Percentiles rank a stretch among this genome's conserved stretches.
Evolutionary conservation across 306 rosid species (phyloP).

Genomic region (Mimosa bimucronata): DNA sequence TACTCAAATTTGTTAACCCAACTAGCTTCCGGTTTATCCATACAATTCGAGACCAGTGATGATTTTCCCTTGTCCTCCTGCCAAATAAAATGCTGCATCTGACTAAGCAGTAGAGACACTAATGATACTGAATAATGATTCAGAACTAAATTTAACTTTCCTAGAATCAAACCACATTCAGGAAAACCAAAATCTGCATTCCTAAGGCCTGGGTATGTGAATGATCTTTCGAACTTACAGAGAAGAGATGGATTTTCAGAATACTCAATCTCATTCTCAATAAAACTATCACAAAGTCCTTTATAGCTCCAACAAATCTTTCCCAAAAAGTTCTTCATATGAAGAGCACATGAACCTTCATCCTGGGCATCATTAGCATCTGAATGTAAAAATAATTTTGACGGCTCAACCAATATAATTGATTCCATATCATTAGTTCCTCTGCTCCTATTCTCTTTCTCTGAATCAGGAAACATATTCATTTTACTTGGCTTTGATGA

Average conservation of each 20-base stretch:
- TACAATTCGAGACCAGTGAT: slow-evolving; percentile 35
- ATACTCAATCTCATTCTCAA: slow-evolving; percentile 56
- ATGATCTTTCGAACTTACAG: slow-evolving; percentile 56
- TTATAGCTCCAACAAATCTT: slow-evolving; percentile 66
- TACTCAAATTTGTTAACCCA: slow-evolving; percentile 46
- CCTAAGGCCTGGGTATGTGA: slow-evolving; percentile 47
- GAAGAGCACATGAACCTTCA: slow-evolving; percentile 52
- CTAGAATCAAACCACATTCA: slow-evolving; percentile 72
- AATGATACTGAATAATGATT: slow-evolving; percentile 63
- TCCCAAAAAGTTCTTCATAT: slow-evolving; percentile 51
- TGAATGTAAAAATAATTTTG: slow-evolving; percentile 49
- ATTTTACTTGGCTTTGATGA: slow-evolving; percentile 43
- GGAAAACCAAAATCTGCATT: slow-evolving; percentile 54
- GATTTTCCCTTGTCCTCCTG: slow-evolving; percentile 47
- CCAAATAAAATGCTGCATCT: slow-evolving; percentile 54
- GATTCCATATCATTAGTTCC: slow-evolving; percentile 48
- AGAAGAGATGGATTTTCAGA: slow-evolving; percentile 74
- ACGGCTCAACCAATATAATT: slow-evolving; percentile 71
- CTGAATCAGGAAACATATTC: slow-evolving; percentile 41
- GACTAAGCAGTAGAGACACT: slow-evolving; percentile 61
- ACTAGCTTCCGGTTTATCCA: slow-evolving; percentile 41
- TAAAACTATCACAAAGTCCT: slow-evolving; percentile 53
- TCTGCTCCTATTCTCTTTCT: slow-evolving; percentile 44
- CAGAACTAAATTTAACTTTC: slow-evolving; percentile 73
- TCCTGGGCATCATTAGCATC: slow-evolving; percentile 43